These are phyloP conservation scores for Jaminaea rosea DNA, from an alignment of 1,284 basidiomycete genomes.

Conservation along the genomic window DNA sequence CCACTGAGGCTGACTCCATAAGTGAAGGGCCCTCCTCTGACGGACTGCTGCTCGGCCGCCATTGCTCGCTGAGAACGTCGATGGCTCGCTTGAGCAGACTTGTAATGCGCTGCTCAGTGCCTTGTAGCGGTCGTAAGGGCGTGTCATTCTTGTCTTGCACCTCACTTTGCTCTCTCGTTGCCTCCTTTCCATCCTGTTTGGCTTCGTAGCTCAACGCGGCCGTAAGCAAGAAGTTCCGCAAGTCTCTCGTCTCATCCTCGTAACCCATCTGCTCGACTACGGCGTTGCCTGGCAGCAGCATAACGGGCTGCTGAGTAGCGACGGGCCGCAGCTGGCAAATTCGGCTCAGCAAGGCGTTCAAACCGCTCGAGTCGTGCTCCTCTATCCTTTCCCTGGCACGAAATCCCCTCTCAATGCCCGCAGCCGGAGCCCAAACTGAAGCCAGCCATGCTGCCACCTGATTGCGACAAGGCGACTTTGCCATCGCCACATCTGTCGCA, in stretches of 20 bases:
- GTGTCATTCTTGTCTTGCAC: too few species aligned
- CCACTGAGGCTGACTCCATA: conserved; percentile 51
- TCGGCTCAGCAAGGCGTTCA: background rate
- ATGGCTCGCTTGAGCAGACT: conserved; percentile 58
- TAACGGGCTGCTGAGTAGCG: background rate
- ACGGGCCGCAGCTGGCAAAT: conserved; percentile 3
- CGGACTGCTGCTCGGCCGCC: too few species aligned
- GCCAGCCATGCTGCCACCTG: conserved; percentile 72
- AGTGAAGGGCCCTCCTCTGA: background rate
- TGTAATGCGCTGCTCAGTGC: too few species aligned
- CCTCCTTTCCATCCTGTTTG: too few species aligned
- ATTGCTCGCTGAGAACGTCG: conserved; percentile 55
- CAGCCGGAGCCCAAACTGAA: conserved; percentile 61
- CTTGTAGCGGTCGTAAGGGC: too few species aligned
- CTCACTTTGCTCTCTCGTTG: too few species aligned
- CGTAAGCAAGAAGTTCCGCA: conserved; percentile 58
- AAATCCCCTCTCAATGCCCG: conserved; percentile 38
- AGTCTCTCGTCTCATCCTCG: conserved; percentile 55
- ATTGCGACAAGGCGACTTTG: conserved; percentile 70
- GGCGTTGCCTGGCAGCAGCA: conserved; percentile 52
- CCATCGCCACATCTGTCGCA: conserved; percentile 67
- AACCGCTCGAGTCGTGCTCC: conserved; percentile 2
- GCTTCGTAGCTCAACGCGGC: too few species aligned
- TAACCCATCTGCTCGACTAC: conserved; percentile 59
- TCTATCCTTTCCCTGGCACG: background rate